These are phyloP conservation scores for Cystobasidium sp. DNA, from an alignment of 1,284 basidiomycete species.

Conservation along the genomic window DNA sequence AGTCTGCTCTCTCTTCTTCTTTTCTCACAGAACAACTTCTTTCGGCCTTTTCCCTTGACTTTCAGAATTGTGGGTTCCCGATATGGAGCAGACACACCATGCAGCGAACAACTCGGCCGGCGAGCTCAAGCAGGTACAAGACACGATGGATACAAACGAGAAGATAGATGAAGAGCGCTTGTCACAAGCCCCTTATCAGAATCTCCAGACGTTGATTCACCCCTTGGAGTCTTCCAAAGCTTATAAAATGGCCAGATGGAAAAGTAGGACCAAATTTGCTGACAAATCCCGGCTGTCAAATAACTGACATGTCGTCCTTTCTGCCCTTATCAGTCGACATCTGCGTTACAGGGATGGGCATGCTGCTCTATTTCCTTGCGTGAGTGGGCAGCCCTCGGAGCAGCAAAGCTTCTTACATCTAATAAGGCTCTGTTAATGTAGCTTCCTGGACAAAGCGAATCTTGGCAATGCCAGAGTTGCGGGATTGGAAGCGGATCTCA, in stretches of 20 bases:
- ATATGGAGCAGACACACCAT: not conserved
- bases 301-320: not conserved
- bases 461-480: slow-evolving; percentile 47
- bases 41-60: not conserved
- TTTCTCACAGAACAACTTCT: not conserved
- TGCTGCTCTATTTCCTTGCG: slow-evolving; percentile 21
- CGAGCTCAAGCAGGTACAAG: not conserved
- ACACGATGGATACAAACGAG: not conserved
- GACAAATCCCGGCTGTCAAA: not conserved
- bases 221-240: slow-evolving; percentile 7
- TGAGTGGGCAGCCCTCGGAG: not conserved
- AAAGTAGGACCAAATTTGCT: not conserved
- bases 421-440: not conserved
- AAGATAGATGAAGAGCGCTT: slow-evolving; percentile 8
- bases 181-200: slow-evolving; percentile 2
- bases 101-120: not conserved
- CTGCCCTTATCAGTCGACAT: slow-evolving; percentile 3
- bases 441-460: slow-evolving; percentile 28
- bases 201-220: not conserved
- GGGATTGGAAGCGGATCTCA: slow-evolving; percentile 48
- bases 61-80: not conserved
- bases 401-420: not conserved
- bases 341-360: slow-evolving; percentile 17
- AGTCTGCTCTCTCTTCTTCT: not conserved
- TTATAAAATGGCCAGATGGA: slow-evolving; percentile 5